Conservation (phyloP, 2,329 filamentous ascomycete genomes). For the Aspergillus sergii region DNA sequence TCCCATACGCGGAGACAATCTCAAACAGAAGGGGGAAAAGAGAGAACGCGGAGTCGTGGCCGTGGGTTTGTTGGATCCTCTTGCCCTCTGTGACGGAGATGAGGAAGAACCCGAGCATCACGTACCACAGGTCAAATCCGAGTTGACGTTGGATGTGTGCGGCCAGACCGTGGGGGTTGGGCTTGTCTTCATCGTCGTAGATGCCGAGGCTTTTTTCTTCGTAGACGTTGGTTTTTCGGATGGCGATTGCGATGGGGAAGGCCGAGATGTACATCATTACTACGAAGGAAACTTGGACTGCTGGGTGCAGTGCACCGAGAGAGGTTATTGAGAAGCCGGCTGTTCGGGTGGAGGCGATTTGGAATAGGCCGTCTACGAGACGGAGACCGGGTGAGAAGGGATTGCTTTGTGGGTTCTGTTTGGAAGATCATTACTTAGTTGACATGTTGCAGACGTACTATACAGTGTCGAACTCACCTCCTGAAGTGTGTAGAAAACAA, state of each 20-base stretch:
- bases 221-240: constrained; percentile 93
- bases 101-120: constrained; percentile 89
- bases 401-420: neutral
- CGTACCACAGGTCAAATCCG: constrained; percentile 95
- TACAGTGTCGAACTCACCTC: constrained; percentile 61
- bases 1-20: constrained; percentile 85
- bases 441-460: neutral
- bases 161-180: constrained; percentile 69
- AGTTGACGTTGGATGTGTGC: constrained; percentile 87
- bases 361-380: constrained; percentile 83
- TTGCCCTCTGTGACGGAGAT: constrained; percentile 81
- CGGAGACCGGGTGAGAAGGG: constrained; percentile 50
- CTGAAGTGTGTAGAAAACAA: constrained; percentile 80
- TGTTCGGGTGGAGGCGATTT: constrained; percentile 84
- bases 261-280: constrained; percentile 99
- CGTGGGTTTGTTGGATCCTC: constrained; percentile 61
- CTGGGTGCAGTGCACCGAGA: constrained; percentile 76
- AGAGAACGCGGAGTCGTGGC: constrained; percentile 57
- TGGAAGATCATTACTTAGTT: accelerated
- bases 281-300: constrained; percentile 91
- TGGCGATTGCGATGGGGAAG: constrained; percentile 91
- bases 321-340: constrained; percentile 85
- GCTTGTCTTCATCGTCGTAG: constrained; percentile 56
- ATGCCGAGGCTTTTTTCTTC: constrained; percentile 72
- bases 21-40: constrained; percentile 75